phyloP scores from a whole-genome alignment of 352 stramenopile genomes.

The Globisporangium sylvaticum region DNA sequence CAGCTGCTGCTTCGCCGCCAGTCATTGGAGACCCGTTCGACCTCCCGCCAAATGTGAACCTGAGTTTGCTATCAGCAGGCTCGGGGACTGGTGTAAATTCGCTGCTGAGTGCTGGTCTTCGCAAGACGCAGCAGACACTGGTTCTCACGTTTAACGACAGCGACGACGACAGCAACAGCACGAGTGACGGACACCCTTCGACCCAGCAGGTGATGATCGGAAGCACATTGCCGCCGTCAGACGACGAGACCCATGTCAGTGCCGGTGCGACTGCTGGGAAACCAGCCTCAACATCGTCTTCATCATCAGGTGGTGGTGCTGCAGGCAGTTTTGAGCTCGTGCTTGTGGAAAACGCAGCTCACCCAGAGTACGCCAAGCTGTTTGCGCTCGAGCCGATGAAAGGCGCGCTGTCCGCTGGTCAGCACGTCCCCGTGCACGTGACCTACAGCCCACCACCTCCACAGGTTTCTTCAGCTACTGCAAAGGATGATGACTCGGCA shows the following conservation, averaged over 20 bases:
- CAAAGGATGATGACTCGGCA: neutral
- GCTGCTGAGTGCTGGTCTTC: constrained; percentile 31
- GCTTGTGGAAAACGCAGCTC: constrained; percentile 45
- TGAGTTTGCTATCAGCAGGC: constrained; percentile 22
- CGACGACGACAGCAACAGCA: constrained; percentile 18
- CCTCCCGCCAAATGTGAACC: constrained; percentile 44
- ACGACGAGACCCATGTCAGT: constrained; percentile 6
- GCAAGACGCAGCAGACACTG: constrained; percentile 37
- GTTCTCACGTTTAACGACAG: constrained; percentile 36
- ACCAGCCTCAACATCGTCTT: neutral
- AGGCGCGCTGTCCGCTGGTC: constrained; percentile 41
- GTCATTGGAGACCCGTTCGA: constrained; percentile 71
- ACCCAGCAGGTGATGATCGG: constrained; percentile 41
- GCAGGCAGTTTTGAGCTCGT: constrained; percentile 58
- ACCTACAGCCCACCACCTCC: constrained; percentile 35
- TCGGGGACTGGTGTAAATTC: constrained; percentile 13
- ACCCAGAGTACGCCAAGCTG: constrained; percentile 36
- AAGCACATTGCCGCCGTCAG: constrained; percentile 29
- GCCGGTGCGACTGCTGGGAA: neutral
- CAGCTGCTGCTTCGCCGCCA: neutral
- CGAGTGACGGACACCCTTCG: neutral
- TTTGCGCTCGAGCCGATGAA: constrained; percentile 73
- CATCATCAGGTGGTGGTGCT: neutral
- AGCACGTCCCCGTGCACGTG: constrained; percentile 54
- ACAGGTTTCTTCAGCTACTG: neutral